Base-by-base conservation (phyloP, 495 filamentous ascomycete genomes). In the Apiosordaria backusii region DNA sequence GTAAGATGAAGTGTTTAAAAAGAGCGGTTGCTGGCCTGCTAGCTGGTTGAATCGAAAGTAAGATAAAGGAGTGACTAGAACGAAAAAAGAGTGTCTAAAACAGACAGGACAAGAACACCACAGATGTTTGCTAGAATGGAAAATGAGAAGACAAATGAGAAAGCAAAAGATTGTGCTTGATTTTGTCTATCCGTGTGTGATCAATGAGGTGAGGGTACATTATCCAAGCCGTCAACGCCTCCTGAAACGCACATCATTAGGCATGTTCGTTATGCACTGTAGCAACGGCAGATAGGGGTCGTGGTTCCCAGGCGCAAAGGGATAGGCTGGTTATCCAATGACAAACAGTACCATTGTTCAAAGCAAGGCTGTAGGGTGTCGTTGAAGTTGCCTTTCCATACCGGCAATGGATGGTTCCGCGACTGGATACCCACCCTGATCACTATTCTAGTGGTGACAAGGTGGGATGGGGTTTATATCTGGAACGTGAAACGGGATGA, bases 221-320 rank as follows among this genome's bases (percentile, higher is more conserved):
- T 63, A 55, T 62, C 26, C 23, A 40, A 16, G 23, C 50, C 15
- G 29, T 53, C 53, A 63, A 21, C 27, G 22, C 21, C 22, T 50
- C 59, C 57, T 70, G 68, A 67, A 70, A 70, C 68, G 40, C n/a
- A 64, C 58, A 67, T 67, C 65, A 50, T 45, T 61, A 65, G 62
- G 62, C 26, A 67, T 45, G 18, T 45, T 29, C 18, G 18, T 29
- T 45, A 61, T 29, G 24, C 59, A 21, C n/a, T n/a, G n/a, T n/a
- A n/a, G n/a, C n/a, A n/a, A n/a, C n/a, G n/a, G n/a, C 16, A 25
- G 16, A 26, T 10, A 3, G 22, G 26, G 23, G 9, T 25, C 22
- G 16, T 57, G 18, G 53, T 7, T 21, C 9, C 23, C 21, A 15
- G 35, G 24, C 24, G 4, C 15, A 45, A 19, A 29, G 57, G 4